Base-by-base conservation (phyloP, 2,329 filamentous ascomycete species). In the Teratosphaeria epicoccoides region DNA sequence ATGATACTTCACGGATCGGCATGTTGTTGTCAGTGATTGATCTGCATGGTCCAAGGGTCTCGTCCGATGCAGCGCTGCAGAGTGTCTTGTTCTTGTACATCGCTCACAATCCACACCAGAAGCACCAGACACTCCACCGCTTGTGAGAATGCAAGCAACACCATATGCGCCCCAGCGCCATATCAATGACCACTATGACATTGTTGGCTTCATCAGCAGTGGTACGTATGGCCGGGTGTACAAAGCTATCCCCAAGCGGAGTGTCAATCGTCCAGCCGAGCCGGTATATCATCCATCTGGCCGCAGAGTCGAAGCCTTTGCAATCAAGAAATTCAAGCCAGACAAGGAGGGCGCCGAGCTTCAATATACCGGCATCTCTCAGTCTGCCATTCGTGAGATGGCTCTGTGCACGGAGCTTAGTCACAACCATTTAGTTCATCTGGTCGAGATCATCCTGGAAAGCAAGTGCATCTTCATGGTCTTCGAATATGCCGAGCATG, bases 401-500 rank as follows among this genome's bases (percentile, higher is more conserved):
- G 88, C 91, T 14, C 76, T 98, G 0, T 98, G 93, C 71, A 93
- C 88, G 33, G 93, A 98, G 67, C 78, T 98, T 24, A 82, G 80
- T 53, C 89, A 98, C 68, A 76, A 81, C 52, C 97, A 97, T 66
- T 84, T 98, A 28, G 91, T 98, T 59, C 83, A 85, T 53, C 81
- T 96, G 1, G 83, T 91, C 55, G 93, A 98, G 71, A 97, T 95
- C 63, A 95, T 98, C 63, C 77, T 98, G 2, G 91, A 98, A 71
- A 90, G 95, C 70, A 97, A 97, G 73, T 96, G 90, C 73, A 97
- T 98, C 68, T 98, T 90, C 71, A 98, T 98, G 86, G 90, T 98
- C 1, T 97, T 98, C 62, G 93, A 97, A 69, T 98, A 95, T 68
- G 93, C 93, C 59, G 93, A 98, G 70, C 93, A 98, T 69, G 93